Evolutionary conservation across 2,329 filamentous ascomycete species (phyloP), one percentile per base, ranked within the genome.

Genomic region (Daldinia sp.): DNA sequence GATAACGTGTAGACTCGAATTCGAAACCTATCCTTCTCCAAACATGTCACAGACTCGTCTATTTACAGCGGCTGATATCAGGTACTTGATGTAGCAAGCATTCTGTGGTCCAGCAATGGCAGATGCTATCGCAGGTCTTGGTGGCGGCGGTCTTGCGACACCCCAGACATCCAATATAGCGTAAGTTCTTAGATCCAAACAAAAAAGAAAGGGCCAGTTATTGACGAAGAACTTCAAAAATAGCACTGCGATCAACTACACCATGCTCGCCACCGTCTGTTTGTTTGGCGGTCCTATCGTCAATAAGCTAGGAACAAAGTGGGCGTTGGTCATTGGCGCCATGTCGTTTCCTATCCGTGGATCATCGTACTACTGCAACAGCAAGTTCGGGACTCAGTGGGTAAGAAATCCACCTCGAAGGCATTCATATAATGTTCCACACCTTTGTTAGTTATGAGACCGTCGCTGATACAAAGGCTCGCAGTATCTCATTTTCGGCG

Each of bases 311-410:
- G 82, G 82, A 4, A 80, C 82, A 4, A 84, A 84, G 62, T 84
- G 82, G 82, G 77, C 82, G 7, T 68, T 84, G 35, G 81, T 84
- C 6, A 78, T 84, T 44, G 82, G 82, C 6, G 75, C 76, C 18
- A 74, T 75, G 65, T 78, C 78, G 1, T 84, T 84, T 46, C 82
- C 82, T 6, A 83, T 84, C 37, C 78, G 79, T 20, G 82, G 82
- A 3, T 84, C 82, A 0, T 81, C 82, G 9, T 84, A 84, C 68
- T 84, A 84, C 70, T 82, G 80, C 73, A 84, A 84, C 48, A 83
- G 81, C 74, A 83, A 83, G 70, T 84, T 82, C 64, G 82, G 82
- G 4, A 84, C 79, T 46, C 82, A 84, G 73, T 84, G 82, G 82
- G 82, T 83, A 58, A 70, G 82, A 13, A 37, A 37, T 37, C 12